phyloP scores from a whole-genome alignment of 352 stramenopile species.

The Globisporangium echinulatum region DNA sequence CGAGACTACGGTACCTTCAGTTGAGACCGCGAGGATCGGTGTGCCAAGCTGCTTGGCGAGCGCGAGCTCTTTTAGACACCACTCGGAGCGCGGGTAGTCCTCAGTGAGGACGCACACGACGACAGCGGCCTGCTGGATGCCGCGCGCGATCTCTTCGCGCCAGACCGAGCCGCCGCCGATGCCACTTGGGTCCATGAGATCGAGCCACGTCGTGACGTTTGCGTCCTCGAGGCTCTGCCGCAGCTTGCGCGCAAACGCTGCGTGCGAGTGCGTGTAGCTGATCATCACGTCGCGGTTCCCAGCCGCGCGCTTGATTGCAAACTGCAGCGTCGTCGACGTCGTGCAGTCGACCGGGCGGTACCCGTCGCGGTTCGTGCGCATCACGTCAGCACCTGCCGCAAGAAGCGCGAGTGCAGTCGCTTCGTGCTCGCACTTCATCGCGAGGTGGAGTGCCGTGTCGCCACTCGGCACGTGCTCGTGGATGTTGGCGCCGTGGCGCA shows the following conservation, averaged over 20 bases:
- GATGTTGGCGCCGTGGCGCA: slow-evolving; percentile 48
- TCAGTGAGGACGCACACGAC: slow-evolving; percentile 72
- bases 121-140: slow-evolving; percentile 68
- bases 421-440: slow-evolving; percentile 66
- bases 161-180: slow-evolving; percentile 77
- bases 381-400: slow-evolving; percentile 47
- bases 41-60: slow-evolving; percentile 63
- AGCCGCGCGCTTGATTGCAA: slow-evolving; percentile 72
- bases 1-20: slow-evolving; percentile 43
- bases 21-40: slow-evolving; percentile 64
- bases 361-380: slow-evolving; percentile 58
- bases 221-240: slow-evolving; percentile 61
- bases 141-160: slow-evolving; percentile 75
- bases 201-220: slow-evolving; percentile 73
- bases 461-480: slow-evolving; percentile 61
- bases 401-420: slow-evolving; percentile 55
- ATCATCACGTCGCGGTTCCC: slow-evolving; percentile 85
- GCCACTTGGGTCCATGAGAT: slow-evolving; percentile 74
- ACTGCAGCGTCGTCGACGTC: slow-evolving; percentile 76
- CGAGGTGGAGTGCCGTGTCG: slow-evolving; percentile 68
- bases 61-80: slow-evolving; percentile 34
- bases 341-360: slow-evolving; percentile 73
- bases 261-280: slow-evolving; percentile 80
- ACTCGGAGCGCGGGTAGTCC: slow-evolving; percentile 46
- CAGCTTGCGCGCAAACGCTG: slow-evolving; percentile 65